Evolutionary conservation across 169 alveolate genomes (phyloP).

Genomic region (Plasmodium vinckei): DNA sequence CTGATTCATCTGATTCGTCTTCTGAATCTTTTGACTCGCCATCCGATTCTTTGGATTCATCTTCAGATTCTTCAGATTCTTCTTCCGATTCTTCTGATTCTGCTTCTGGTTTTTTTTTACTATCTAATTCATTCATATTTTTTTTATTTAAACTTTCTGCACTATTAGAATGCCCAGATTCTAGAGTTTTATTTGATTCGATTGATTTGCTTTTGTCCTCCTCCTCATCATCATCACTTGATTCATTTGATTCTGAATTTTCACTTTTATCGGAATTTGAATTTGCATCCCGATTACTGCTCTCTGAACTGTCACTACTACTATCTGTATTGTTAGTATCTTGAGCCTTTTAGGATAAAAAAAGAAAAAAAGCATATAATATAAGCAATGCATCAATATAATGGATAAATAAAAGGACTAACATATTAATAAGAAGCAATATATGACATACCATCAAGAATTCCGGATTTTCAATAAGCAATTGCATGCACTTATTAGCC

Average conservation of each 20-base stretch:
- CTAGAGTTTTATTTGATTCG: not conserved
- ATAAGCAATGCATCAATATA: not conserved
- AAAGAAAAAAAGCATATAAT: not conserved
- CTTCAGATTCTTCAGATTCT: conserved; percentile 3
- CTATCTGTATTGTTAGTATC: not conserved
- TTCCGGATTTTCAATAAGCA: conserved; percentile 57
- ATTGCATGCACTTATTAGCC: conserved; percentile 49
- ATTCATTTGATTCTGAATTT: not conserved
- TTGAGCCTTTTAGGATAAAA: not conserved
- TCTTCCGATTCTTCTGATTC: not conserved
- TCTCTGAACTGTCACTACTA: conserved; percentile 29
- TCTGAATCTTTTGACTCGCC: conserved; percentile 16
- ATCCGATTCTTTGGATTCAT: conserved; percentile 1
- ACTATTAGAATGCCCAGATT: not conserved
- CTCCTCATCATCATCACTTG: not conserved
- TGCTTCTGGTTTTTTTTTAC: not conserved
- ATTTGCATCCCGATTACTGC: conserved; percentile 1
- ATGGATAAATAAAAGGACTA: not conserved
- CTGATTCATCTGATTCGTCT: conserved; percentile 23
- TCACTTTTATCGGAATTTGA: conserved; percentile 1
- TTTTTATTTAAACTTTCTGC: not conserved
- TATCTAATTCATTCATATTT: not conserved
- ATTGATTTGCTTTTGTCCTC: not conserved
- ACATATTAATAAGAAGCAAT: not conserved
- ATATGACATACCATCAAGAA: conserved; percentile 17